Percentiles rank a stretch among this genome's conserved stretches.
phyloP scores from a whole-genome alignment of 31 red algal genomes.

The Endocladia muricata region DNA sequence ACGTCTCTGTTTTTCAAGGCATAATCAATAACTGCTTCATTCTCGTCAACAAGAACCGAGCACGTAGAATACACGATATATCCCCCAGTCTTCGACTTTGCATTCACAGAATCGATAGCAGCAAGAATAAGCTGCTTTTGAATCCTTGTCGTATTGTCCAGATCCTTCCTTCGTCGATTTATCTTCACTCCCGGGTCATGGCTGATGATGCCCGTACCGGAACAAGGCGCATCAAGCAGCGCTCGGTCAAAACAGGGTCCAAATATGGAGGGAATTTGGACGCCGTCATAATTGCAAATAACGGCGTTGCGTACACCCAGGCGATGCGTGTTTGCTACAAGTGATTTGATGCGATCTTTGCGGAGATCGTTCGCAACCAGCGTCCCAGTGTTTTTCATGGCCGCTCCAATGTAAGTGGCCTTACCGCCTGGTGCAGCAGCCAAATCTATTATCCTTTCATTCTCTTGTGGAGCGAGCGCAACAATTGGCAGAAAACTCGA shows the following conservation, averaged over 20 bases:
- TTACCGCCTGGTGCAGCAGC: conserved; percentile 96
- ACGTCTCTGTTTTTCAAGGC: conserved; percentile 80
- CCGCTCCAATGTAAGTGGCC: conserved; percentile 81
- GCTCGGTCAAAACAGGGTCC: conserved; percentile 82
- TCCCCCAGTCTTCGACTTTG: conserved; percentile 75
- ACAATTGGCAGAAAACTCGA: conserved; percentile 90
- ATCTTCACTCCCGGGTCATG: conserved; percentile 88
- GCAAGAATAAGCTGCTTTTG: conserved; percentile 94
- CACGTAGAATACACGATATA: conserved; percentile 98
- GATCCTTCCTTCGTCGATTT: conserved; percentile 65
- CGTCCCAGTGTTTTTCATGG: conserved; percentile 89
- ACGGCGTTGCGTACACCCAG: conserved; percentile 84
- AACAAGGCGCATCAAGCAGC: conserved; percentile 96
- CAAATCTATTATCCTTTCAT: conserved; percentile 88
- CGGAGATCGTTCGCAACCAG: conserved; percentile 93
- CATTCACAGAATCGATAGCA: conserved; percentile 90
- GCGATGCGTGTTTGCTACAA: conserved; percentile 92
- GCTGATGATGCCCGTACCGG: conserved; percentile 94
- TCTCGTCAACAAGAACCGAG: conserved; percentile 94
- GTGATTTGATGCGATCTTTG: conserved; percentile 81
- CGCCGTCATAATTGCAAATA: conserved; percentile 88
- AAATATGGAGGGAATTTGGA: conserved; percentile 65
- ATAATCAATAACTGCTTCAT: conserved; percentile 92
- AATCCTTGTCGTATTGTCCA: conserved; percentile 72
- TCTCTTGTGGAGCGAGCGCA: conserved; percentile 85